phyloP scores from a whole-genome alignment of 352 stramenopile genomes.

The Phytophthora uliginosa region DNA sequence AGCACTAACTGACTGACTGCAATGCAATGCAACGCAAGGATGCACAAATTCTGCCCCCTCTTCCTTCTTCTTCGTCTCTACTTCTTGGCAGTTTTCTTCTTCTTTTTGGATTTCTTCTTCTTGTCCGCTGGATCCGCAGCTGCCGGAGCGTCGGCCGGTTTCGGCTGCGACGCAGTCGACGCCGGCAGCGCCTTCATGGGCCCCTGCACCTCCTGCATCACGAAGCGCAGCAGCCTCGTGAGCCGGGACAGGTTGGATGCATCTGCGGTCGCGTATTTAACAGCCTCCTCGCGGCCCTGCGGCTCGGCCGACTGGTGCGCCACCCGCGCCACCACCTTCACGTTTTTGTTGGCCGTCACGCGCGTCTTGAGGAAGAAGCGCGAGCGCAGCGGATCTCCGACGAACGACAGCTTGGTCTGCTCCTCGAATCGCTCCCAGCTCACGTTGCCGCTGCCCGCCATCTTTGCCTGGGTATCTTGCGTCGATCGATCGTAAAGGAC shows the following conservation, averaged over 20 bases:
- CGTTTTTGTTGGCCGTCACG: constrained; percentile 32
- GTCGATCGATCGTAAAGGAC: neutral
- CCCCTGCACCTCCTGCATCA: constrained; percentile 75
- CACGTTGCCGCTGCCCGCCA: constrained; percentile 35
- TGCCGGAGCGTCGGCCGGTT: constrained; percentile 1
- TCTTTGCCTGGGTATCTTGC: constrained; percentile 8
- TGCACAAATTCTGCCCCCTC: neutral
- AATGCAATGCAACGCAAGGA: constrained; percentile 6
- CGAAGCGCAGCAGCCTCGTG: constrained; percentile 67
- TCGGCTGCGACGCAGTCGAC: constrained; percentile 5
- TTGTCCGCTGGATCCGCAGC: constrained; percentile 14
- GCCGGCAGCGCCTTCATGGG: constrained; percentile 51
- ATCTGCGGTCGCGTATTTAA: constrained; percentile 44
- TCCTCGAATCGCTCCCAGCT: constrained; percentile 81
- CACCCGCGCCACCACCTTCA: constrained; percentile 63
- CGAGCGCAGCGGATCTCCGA: constrained; percentile 57
- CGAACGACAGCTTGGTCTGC: constrained; percentile 71
- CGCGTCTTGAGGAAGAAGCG: constrained; percentile 76
- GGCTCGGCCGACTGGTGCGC: constrained; percentile 36
- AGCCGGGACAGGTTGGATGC: constrained; percentile 49
- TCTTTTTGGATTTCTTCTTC: constrained; percentile 55
- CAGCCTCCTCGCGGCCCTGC: constrained; percentile 19
- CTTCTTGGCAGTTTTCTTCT: constrained; percentile 48
- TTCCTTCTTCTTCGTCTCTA: constrained; percentile 4
- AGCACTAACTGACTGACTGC: constrained; percentile 25